Conservation (phyloP, 768 basidiomycete species). For the Suillus clintonianus region DNA sequence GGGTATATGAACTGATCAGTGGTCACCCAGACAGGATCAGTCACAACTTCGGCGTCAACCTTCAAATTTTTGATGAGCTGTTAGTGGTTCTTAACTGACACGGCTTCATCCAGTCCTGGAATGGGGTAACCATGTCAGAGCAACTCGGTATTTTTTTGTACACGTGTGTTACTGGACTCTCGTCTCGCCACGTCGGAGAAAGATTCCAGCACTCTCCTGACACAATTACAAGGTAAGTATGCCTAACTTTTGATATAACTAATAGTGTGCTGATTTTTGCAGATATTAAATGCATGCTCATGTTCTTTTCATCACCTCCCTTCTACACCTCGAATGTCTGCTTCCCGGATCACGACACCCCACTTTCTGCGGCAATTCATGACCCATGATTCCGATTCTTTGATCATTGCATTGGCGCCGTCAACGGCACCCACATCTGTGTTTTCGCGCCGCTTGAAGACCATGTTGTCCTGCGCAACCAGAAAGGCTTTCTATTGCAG, state of each 20-base stretch:
- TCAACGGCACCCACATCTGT: constrained; percentile 27
- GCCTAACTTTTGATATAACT: background rate
- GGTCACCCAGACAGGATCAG: constrained; percentile 23
- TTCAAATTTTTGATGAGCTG: constrained; percentile 23
- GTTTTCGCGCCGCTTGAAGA: background rate
- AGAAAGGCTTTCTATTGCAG: constrained; percentile 13
- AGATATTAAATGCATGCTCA: constrained; percentile 21
- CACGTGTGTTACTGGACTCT: constrained; percentile 28
- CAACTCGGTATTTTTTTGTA: constrained; percentile 42
- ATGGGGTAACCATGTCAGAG: constrained; percentile 17
- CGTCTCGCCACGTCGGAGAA: constrained; percentile 32
- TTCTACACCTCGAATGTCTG: constrained; percentile 24
- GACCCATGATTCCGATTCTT: constrained; percentile 34
- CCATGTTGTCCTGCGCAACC: constrained; percentile 9
- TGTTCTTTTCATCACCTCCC: constrained; percentile 23
- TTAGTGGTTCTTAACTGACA: background rate
- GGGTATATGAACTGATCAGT: constrained; percentile 26
- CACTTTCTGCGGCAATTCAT: constrained; percentile 17
- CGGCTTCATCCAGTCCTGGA: constrained; percentile 6
- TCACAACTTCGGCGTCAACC: constrained; percentile 17
- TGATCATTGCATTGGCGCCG: constrained; percentile 31
- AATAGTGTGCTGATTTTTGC: background rate
- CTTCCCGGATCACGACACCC: constrained; percentile 11
- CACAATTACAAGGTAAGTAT: constrained; percentile 38
- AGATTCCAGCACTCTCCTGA: constrained; percentile 40